phyloP scores from a whole-genome alignment of 768 basidiomycete species.

The Collybia nuda region DNA sequence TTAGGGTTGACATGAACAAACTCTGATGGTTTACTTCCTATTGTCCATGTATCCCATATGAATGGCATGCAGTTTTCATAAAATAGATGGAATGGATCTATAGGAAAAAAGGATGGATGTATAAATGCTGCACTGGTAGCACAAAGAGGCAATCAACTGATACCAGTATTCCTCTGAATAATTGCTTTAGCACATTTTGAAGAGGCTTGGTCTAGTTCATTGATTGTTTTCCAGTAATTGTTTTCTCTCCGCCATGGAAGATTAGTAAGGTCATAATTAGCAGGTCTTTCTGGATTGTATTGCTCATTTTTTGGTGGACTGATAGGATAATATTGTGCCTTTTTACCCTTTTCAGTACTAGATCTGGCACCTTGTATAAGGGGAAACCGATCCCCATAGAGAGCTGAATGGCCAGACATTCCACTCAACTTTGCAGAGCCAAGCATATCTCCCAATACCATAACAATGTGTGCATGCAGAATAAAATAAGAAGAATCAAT shows the following conservation, averaged over 20 bases:
- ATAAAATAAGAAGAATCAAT: no score
- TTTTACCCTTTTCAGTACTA: constrained; percentile 12
- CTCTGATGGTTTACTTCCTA: neutral
- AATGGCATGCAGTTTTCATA: no score
- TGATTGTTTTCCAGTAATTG: neutral
- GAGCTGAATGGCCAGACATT: no score
- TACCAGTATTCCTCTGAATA: neutral
- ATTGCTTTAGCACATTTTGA: neutral
- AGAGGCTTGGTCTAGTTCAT: neutral
- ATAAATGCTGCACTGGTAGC: neutral
- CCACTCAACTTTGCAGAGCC: no score
- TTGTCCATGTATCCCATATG: neutral
- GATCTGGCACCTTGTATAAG: constrained; percentile 19
- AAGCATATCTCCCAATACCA: no score
- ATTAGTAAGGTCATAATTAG: no score
- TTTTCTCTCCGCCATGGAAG: no score
- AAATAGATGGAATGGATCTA: neutral
- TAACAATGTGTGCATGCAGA: no score
- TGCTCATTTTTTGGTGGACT: no score
- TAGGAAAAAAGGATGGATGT: neutral
- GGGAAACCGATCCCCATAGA: constrained; percentile 20
- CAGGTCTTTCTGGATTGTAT: no score
- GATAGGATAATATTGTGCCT: constrained; percentile 7
- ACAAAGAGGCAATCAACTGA: neutral
- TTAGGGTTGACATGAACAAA: neutral